These are phyloP conservation scores for Monosporascus sp. DNA, from an alignment of 2,329 filamentous ascomycete species.

Conservation along the genomic window DNA sequence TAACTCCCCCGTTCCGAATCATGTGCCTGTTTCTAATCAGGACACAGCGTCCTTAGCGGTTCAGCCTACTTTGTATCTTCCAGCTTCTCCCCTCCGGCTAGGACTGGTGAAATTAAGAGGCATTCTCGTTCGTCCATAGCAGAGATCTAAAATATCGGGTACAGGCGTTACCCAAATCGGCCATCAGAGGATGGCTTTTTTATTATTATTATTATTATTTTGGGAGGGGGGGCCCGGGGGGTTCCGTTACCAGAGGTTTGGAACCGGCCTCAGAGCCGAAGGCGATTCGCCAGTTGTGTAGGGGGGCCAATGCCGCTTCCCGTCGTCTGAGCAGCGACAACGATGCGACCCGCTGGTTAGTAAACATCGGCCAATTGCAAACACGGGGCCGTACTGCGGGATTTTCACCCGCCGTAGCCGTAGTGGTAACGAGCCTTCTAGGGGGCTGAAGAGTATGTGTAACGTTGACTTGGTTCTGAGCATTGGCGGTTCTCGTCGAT, in stretches of 20 bases:
- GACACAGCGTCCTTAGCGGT: not conserved
- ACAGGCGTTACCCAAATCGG: not conserved
- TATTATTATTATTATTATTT: too few relatives aligned
- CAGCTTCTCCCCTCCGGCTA: not conserved
- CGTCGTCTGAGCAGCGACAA: not conserved
- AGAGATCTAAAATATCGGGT: not conserved
- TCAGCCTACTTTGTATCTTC: not conserved
- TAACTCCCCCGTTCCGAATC: slow-evolving; percentile 3
- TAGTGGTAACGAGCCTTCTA: not conserved
- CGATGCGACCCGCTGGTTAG: not conserved
- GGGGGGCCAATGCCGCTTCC: not conserved
- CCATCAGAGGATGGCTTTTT: not conserved
- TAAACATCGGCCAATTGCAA: not conserved
- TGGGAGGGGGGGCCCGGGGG: too few relatives aligned
- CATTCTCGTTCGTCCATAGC: not conserved
- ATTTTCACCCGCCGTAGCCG: not conserved
- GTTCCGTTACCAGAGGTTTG: not conserved
- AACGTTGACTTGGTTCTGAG: not conserved
- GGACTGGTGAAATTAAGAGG: not conserved
- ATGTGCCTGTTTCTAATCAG: not conserved
- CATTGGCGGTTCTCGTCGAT: not conserved
- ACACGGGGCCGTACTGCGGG: not conserved
- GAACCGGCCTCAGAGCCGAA: not conserved
- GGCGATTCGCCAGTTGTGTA: not conserved
- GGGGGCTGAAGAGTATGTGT: not conserved